Evolutionary conservation across 1,284 basidiomycete genomes (phyloP), one percentile per base, ranked within the genome.

Genomic region (Ustilago xerochloae): DNA sequence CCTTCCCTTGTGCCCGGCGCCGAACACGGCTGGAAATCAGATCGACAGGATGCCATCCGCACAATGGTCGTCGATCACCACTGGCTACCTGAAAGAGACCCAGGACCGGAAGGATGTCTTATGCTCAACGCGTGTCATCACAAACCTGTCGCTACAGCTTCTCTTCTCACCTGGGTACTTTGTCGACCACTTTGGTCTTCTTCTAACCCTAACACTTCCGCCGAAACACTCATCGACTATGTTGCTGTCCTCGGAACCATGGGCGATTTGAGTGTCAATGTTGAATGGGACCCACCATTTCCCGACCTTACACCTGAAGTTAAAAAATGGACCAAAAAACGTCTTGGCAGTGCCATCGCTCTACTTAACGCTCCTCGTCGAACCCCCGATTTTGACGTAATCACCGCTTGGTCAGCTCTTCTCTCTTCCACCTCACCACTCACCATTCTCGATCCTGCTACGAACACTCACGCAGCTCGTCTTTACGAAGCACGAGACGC

Each of bases 11-110:
- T 74, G 1, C 50, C 50, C 2, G 74, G 66, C n/a, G 75, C 66
- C 0, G 77, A 79, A 52, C 53, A 66, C 4, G 77, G 74, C 3
- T 79, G 74, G 74, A 32, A 41, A 6, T 67, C 63, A 9, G 32
- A 47, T 3, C 33, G 46, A 13, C 18, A 38, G 9, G 56, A 66
- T 10, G 65, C 62, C 2, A 48, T 75, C 0, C 46, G 58, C 5
- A 71, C 59, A 2, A 71, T 79, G 69, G 69, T 79, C 4, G 62
- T 78, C 26, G 78, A 79, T 38, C 78, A 79, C 26, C 78, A 79
- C 45, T 74, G 61, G 52, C 56, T 79, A 2, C 45, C 60, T 10
- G 24, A 47, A 16, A 52, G 32, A 15, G 50, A 58, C 6, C 51
- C 64, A 1, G 75, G 78, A 2, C 78, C 78, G 0, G 24, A 64